Evolutionary conservation across 2,329 filamentous ascomycete species (phyloP), one percentile per base, ranked within the genome.

Genomic region (Fusarium camptoceras): DNA sequence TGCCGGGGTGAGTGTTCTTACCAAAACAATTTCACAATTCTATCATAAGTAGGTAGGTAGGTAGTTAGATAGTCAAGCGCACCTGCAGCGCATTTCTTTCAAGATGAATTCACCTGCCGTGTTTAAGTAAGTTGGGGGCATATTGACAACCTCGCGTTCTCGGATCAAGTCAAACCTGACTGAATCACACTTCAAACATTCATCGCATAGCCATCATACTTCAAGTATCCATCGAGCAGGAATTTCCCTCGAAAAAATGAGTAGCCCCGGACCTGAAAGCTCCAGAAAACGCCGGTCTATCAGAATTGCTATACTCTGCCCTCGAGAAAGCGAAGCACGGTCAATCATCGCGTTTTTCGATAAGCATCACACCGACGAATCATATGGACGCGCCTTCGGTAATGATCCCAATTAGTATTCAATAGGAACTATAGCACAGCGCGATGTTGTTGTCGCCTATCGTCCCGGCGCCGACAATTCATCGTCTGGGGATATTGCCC

Each of bases 271-370:
- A n/a, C 6, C 34, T n/a, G 16, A 37, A 11, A 37, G 16, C 18
- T 37, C 18, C 18, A 37, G 10, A 37, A 16, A 6, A 37, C 34
- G 16, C 16, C 34, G 34, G 9, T 37, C 34, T 37, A 37, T 37
- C 9, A 37, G 34, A n/a, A 59, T 59, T 12, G 59, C 59, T 3
- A 66, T 66, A 5, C 42, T 66, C 9, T 66, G 59, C 16, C 59
- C 54, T 9, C 39, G 59, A 0, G 20, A 48, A 4, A 27, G 54
- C 0, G 63, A 66, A 8, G 59, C 49, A 3, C 27, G 55, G 6
- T 31, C 59, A 2, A 18, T 66, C 2, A 31, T 49, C 0, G 24
- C 28, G 11, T 27, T 54, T 0, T 66, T 66, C 25, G 63, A 64
- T 10, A n/a, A 50, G 4, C 30, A 64, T 8, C 5, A 48, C 2